A percentile compares a stretch with the other conserved stretches of the same genome.
Evolutionary conservation across 2,329 filamentous ascomycete species (phyloP).

Genomic region (Corniculantispora saksenae): DNA sequence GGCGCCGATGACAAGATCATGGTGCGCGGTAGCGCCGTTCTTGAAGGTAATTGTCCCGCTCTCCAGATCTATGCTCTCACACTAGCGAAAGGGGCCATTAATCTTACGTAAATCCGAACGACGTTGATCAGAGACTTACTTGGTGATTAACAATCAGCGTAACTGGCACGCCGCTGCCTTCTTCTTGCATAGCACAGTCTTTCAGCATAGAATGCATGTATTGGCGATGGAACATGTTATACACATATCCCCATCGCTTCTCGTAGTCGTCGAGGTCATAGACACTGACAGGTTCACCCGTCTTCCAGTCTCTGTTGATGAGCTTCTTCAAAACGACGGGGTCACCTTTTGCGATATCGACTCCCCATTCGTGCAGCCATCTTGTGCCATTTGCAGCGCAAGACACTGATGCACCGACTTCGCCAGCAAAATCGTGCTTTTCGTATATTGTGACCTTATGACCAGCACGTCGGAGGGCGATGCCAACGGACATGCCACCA

Average conservation of each 20-base stretch:
- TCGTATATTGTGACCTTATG: constrained; percentile 64
- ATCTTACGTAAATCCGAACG: background rate
- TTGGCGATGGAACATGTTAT: constrained; percentile 70
- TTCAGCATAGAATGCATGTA: constrained; percentile 70
- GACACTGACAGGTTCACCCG: constrained; percentile 64
- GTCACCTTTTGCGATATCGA: constrained; percentile 64
- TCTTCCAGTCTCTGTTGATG: constrained; percentile 71
- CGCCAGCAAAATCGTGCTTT: constrained; percentile 64
- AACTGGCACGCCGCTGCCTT: constrained; percentile 55
- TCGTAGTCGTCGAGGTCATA: constrained; percentile 67
- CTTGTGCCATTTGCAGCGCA: constrained; percentile 70
- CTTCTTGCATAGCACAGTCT: constrained; percentile 55
- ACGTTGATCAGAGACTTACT: constrained; percentile 31
- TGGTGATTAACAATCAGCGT: constrained; percentile 58
- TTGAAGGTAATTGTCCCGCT: constrained; percentile 52
- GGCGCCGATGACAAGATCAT: constrained; percentile 64
- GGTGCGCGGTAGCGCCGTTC: constrained; percentile 49
- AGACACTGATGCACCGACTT: constrained; percentile 67
- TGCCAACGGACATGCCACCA: constrained; percentile 48
- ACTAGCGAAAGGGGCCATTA: constrained; percentile 30
- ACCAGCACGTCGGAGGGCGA: constrained; percentile 48
- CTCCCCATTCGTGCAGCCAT: constrained; percentile 69
- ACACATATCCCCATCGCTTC: constrained; percentile 62
- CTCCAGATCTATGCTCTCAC: constrained; percentile 53
- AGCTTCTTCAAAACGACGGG: constrained; percentile 66